Base-by-base conservation (phyloP, 257 asterid genomes). In the Solanum verrucosum region DNA sequence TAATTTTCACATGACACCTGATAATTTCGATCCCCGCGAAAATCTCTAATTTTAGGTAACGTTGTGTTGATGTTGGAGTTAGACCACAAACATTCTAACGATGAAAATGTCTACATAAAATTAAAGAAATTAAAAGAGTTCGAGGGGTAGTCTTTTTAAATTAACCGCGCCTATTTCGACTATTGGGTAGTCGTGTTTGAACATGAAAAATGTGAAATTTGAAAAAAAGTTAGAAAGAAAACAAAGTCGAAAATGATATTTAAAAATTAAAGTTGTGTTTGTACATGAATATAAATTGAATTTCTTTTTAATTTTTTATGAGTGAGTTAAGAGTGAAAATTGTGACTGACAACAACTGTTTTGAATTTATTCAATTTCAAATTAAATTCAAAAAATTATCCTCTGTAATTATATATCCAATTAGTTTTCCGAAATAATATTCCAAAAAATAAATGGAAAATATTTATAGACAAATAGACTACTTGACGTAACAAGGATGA, bases 111-210 rank as follows among this genome's bases (percentile, higher is more conserved):
- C 25, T 20, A 56, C 65, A 56, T 56, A 56, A 56, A 18, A 56
- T 18, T 0, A 18, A 56, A 56, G 65, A 56, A 1, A 56, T 56
- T 56, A 56, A 56, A 56, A 56, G 25, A 56, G 25, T 56, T 56
- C 5, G 12, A 20, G 25, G 67, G 67, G 67, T 56, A 10, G n/a
- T 56, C n/a, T 56, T 56, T 18, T 18, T 56, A 56, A 56, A 18
- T 56, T 4, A 18, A 56, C 67, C 12, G 3, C 0, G 0, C 25
- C 67, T 20, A 56, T 56, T 7, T 56, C 2, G 11, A 3, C 11
- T 20, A 56, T 56, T 56, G 0, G 67, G 25, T 56, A 0, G 4
- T 3, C 0, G 25, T 25, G 1, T 56, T 7, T 20, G 0, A 56
- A 56, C 67, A 56, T 8, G 0, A 42, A 18, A 20, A 20, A 56